These are phyloP conservation scores for Anthostomella pinea DNA, from an alignment of 2,329 filamentous ascomycete genomes.

Conservation along the genomic window DNA sequence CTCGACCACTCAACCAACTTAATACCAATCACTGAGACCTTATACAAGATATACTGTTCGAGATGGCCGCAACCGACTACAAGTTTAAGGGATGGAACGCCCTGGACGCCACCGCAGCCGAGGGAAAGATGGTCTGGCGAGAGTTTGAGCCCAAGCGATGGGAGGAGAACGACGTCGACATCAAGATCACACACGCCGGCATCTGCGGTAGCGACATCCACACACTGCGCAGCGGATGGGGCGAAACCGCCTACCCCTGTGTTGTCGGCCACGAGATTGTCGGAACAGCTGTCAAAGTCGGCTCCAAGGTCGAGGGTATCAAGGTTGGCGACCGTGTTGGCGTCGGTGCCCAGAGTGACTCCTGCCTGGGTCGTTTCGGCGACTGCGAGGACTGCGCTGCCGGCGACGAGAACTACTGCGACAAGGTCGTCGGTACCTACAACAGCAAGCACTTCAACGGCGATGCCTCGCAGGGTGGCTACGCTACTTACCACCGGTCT, in stretches of 20 bases:
- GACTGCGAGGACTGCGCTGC: conserved; percentile 21
- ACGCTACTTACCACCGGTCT: conserved; percentile 20
- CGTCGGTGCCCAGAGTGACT: conserved; percentile 44
- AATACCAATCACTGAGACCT: too few relatives aligned
- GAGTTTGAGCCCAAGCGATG: conserved; percentile 43
- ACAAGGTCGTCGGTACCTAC: conserved; percentile 40
- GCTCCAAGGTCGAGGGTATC: conserved; percentile 35
- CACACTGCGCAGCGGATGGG: conserved; percentile 38
- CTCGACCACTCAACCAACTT: too few relatives aligned
- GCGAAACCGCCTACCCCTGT: conserved; percentile 24
- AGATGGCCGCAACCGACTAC: too few relatives aligned
- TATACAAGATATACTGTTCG: too few relatives aligned
- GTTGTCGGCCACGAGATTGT: conserved; percentile 50
- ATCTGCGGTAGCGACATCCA: conserved; percentile 45
- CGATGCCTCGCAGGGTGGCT: conserved; percentile 53
- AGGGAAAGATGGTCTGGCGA: conserved; percentile 7
- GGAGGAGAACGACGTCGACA: conserved; percentile 47
- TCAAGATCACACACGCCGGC: conserved; percentile 47
- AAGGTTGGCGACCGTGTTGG: conserved; percentile 52
- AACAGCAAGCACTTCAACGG: conserved; percentile 43
- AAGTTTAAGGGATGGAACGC: conserved; percentile 5
- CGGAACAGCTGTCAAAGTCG: conserved; percentile 41
- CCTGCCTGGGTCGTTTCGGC: conserved; percentile 36
- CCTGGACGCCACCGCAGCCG: conserved; percentile 1
- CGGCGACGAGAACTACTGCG: conserved; percentile 23